These are phyloP conservation scores for Suhomyces maxii DNA, from an alignment of 1,139 yeast species.

Conservation along the genomic window DNA sequence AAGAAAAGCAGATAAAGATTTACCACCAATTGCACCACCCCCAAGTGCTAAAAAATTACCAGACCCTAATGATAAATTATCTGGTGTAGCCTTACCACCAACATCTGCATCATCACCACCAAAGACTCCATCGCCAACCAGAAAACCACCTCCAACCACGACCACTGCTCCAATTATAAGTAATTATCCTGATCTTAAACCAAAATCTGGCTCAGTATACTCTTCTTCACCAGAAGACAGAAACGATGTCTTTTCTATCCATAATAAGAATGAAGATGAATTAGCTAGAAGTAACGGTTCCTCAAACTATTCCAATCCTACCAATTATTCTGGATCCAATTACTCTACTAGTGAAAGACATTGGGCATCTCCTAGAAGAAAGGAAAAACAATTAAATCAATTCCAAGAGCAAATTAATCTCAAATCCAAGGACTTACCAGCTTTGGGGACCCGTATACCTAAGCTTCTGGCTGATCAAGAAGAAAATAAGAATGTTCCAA, in stretches of 20 bases:
- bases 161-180: slow-evolving; percentile 3
- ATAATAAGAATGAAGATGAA: slow-evolving; percentile 11
- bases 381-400: slow-evolving; percentile 35
- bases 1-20: not conserved
- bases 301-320: slow-evolving; percentile 17
- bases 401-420: slow-evolving; percentile 44
- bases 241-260: slow-evolving; percentile 33
- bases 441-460: slow-evolving; percentile 5
- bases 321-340: slow-evolving; percentile 48
- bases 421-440: slow-evolving; percentile 34
- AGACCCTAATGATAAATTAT: not conserved
- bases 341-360: slow-evolving; percentile 34
- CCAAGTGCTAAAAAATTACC: slow-evolving; percentile 4
- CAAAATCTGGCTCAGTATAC: slow-evolving; percentile 11
- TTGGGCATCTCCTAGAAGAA: slow-evolving; percentile 57
- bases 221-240: slow-evolving; percentile 28
- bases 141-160: slow-evolving; percentile 23
- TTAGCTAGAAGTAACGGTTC: slow-evolving; percentile 17
- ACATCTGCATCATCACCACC: slow-evolving; percentile 14
- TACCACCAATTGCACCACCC: slow-evolving; percentile 4
- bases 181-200: slow-evolving; percentile 8
- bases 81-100: slow-evolving; percentile 7
- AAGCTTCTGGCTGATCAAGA: slow-evolving; percentile 10
- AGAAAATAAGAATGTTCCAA: slow-evolving; percentile 27
- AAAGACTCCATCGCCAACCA: slow-evolving; percentile 21